These are phyloP conservation scores for Xenoacremonium recifei DNA, from an alignment of 2,329 filamentous ascomycete species.

Conservation along the genomic window DNA sequence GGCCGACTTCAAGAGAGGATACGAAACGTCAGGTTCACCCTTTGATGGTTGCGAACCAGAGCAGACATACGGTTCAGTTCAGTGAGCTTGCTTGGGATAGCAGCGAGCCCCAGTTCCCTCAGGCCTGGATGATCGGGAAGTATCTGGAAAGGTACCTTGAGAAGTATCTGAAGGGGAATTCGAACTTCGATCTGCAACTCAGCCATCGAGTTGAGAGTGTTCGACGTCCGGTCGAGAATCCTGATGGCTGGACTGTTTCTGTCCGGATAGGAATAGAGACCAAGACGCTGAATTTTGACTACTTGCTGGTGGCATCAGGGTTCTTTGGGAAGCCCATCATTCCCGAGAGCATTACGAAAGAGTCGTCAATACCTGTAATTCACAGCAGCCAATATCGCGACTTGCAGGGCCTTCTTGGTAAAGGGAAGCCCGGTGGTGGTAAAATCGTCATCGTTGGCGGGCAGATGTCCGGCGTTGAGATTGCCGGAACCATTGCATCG, in stretches of 20 bases:
- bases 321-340: slow-evolving; percentile 67
- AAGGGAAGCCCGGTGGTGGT: slow-evolving; percentile 38
- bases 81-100: slow-evolving; percentile 71
- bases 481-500: slow-evolving; percentile 68
- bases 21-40: slow-evolving; percentile 57
- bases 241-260: slow-evolving; percentile 43
- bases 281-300: slow-evolving; percentile 60
- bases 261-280: slow-evolving; percentile 34
- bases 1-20: slow-evolving; percentile 58
- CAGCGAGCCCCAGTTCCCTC: slow-evolving; percentile 63
- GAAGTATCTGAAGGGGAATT: slow-evolving; percentile 49
- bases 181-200: slow-evolving; percentile 45
- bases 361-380: slow-evolving; percentile 48
- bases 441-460: slow-evolving; percentile 76
- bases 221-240: slow-evolving; percentile 31
- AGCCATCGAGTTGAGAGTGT: slow-evolving; percentile 46
- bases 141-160: slow-evolving; percentile 67
- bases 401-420: slow-evolving; percentile 46
- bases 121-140: slow-evolving; percentile 71
- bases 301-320: slow-evolving; percentile 70
- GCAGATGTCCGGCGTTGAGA: slow-evolving; percentile 81
- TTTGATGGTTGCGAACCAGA: slow-evolving; percentile 72
- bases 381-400: slow-evolving; percentile 69
- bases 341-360: slow-evolving; percentile 41
- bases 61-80: slow-evolving; percentile 71